phyloP scores from a whole-genome alignment of 169 alveolate species.

The Plasmodium adleri region DNA sequence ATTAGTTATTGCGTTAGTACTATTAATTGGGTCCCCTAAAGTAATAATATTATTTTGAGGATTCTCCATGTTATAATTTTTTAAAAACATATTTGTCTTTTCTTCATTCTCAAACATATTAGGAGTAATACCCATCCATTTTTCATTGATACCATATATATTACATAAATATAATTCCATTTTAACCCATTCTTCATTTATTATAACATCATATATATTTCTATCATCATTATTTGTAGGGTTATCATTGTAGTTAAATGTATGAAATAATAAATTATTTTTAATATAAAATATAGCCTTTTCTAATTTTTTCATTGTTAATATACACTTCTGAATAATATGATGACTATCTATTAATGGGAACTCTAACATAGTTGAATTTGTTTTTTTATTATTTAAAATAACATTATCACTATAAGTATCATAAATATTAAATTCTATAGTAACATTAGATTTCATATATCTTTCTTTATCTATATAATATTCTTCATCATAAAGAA shows the following conservation, averaged over 20 bases:
- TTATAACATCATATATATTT: constrained; percentile 46
- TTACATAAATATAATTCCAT: constrained; percentile 74
- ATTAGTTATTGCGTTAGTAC: not conserved
- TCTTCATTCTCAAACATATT: constrained; percentile 43
- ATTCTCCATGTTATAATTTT: constrained; percentile 24
- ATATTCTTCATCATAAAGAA: constrained; percentile 21
- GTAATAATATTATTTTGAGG: too few relatives aligned
- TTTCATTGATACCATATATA: constrained; percentile 60
- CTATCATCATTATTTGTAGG: constrained; percentile 44
- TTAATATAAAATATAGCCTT: constrained; percentile 72
- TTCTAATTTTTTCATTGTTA: constrained; percentile 73
- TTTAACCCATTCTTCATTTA: constrained; percentile 63
- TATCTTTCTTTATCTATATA: constrained; percentile 55
- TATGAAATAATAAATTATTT: constrained; percentile 37
- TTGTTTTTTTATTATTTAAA: constrained; percentile 51
- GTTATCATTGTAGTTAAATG: not conserved
- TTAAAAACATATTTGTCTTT: constrained; percentile 10
- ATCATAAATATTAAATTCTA: constrained; percentile 74
- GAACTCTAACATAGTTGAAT: constrained; percentile 74
- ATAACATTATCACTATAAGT: constrained; percentile 42
- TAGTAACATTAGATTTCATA: constrained; percentile 65
- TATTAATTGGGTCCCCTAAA: not conserved
- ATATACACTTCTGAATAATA: constrained; percentile 69
- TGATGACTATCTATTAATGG: constrained; percentile 57
- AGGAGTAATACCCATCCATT: constrained; percentile 74